Conservation (phyloP, 1,139 yeast genomes). For the Debaryomyces sp. region DNA sequence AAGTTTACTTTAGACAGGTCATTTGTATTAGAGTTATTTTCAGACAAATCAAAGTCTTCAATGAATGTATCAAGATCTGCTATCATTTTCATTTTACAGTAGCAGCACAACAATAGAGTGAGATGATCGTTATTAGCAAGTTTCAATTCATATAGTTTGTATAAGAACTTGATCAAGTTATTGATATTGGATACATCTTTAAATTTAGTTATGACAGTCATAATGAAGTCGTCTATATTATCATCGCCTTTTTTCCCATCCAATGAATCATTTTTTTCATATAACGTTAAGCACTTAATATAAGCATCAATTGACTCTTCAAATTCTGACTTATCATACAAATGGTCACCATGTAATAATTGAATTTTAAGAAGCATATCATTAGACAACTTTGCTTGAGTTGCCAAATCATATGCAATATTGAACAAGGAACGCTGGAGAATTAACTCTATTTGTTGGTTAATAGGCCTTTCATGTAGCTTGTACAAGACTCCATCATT, state of each 20-base stretch:
- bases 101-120: conserved; percentile 77
- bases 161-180: conserved; percentile 66
- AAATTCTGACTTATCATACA: conserved; percentile 65
- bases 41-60: conserved; percentile 35
- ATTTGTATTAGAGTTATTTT: conserved; percentile 12
- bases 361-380: conserved; percentile 54
- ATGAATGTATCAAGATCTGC: conserved; percentile 65
- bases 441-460: conserved; percentile 70
- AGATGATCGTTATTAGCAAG: conserved; percentile 76
- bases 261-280: conserved; percentile 13
- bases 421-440: conserved; percentile 71
- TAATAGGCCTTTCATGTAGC: conserved; percentile 65
- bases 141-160: conserved; percentile 51
- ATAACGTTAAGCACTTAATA: conserved; percentile 42
- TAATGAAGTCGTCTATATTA: conserved; percentile 56
- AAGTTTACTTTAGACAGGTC: conserved; percentile 18
- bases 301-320: conserved; percentile 74
- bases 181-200: conserved; percentile 81
- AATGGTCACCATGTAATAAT: conserved; percentile 68
- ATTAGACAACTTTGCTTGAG: conserved; percentile 42
- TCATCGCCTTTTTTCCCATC: conserved; percentile 15
- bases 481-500: conserved; percentile 76
- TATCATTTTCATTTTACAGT: conserved; percentile 72
- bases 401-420: conserved; percentile 73
- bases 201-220: conserved; percentile 78